These are phyloP conservation scores for Cordyceps cicadae DNA, from an alignment of 2,329 filamentous ascomycete genomes.

Conservation along the genomic window DNA sequence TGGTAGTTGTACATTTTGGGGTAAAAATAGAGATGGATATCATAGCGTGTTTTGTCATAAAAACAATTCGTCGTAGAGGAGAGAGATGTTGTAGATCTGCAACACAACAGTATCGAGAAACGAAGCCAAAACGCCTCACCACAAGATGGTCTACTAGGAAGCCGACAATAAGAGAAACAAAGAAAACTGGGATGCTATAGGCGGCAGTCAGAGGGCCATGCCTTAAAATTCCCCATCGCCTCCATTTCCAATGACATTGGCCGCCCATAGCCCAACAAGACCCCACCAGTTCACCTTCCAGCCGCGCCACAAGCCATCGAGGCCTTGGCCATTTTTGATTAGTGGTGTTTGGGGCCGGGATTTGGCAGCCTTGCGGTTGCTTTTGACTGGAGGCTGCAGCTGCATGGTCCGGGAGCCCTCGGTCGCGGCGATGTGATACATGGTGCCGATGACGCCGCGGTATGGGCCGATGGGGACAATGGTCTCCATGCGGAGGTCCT, in stretches of 20 bases:
- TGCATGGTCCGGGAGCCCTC: conserved; percentile 59
- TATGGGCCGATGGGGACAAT: conserved; percentile 77
- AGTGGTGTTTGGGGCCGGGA: conserved; percentile 24
- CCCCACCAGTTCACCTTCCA: conserved; percentile 77
- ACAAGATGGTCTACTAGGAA: not conserved
- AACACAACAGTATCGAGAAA: not conserved
- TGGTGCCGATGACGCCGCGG: conserved; percentile 79
- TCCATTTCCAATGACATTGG: conserved; percentile 52
- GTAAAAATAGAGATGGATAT: conserved; percentile 30
- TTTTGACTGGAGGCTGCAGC: conserved; percentile 24
- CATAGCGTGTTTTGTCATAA: conserved; percentile 20
- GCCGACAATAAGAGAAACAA: not conserved
- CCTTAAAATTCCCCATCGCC: conserved; percentile 52
- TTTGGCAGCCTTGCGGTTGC: conserved; percentile 26
- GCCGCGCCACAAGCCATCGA: conserved; percentile 61
- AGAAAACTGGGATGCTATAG: not conserved
- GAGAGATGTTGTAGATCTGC: conserved; percentile 9
- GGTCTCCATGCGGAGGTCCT: conserved; percentile 49
- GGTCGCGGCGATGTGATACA: conserved; percentile 76
- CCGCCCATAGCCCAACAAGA: conserved; percentile 64
- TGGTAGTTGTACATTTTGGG: conserved; percentile 5
- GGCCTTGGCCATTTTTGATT: conserved; percentile 55
- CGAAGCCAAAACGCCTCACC: conserved; percentile 7
- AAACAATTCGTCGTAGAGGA: conserved; percentile 11
- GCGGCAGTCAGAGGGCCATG: not conserved